phyloP scores from a whole-genome alignment of 495 filamentous ascomycete species.

The Echria macrotheca region DNA sequence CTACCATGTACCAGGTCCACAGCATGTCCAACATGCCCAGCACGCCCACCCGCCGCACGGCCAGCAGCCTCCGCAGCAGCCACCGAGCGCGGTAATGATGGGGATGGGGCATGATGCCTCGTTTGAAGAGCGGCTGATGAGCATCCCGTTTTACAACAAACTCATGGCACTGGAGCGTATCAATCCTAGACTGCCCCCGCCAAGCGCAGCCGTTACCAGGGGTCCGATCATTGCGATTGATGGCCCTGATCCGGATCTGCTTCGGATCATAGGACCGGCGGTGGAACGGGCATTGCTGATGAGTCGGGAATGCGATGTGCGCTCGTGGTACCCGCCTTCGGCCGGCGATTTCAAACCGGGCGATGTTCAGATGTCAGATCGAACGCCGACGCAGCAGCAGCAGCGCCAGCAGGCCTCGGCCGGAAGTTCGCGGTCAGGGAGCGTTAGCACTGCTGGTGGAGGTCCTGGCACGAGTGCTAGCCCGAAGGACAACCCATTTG shows the following conservation, averaged over 20 bases:
- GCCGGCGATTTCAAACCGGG: neutral
- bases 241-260: conserved; percentile 53
- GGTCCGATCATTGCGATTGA: conserved; percentile 82
- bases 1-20: no score
- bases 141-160: conserved; percentile 64
- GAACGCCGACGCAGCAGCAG: neutral
- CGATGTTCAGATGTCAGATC: conserved; percentile 8
- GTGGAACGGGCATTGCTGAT: conserved; percentile 56
- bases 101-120: no score
- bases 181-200: conserved; percentile 41
- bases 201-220: conserved; percentile 38
- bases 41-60: neutral
- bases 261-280: conserved; percentile 52
- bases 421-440: conserved; percentile 3
- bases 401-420: no score
- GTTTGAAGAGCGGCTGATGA: no score
- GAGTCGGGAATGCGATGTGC: conserved; percentile 54
- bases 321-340: conserved; percentile 37
- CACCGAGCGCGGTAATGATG: neutral
- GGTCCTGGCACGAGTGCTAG: no score
- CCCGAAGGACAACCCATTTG: conserved; percentile 39
- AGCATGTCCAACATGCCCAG: neutral
- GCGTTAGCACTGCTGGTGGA: neutral
- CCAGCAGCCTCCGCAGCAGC: neutral
- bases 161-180: conserved; percentile 36